A percentile compares a stretch with the other conserved stretches of the same genome.
These are phyloP conservation scores for Zychaea mexicana DNA, from an alignment of 371 early-diverging fungal species.

Conservation along the genomic window DNA sequence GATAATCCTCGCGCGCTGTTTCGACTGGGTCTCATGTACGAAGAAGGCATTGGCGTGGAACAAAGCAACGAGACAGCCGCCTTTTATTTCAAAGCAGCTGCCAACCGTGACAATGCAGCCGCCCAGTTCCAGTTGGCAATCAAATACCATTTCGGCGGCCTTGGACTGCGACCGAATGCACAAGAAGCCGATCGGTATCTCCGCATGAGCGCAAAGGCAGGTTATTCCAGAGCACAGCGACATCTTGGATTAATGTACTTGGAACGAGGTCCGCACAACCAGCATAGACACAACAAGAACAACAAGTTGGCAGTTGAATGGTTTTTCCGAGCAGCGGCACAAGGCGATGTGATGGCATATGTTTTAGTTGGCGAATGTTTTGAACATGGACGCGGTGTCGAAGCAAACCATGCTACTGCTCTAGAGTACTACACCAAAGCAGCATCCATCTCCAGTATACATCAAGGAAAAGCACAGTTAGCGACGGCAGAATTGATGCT, in stretches of 20 bases:
- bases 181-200: conserved; percentile 35
- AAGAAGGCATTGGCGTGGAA: conserved; percentile 34
- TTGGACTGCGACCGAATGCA: conserved; percentile 30
- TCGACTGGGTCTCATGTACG: conserved; percentile 43
- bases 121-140: conserved; percentile 42
- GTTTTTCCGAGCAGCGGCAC: conserved; percentile 66
- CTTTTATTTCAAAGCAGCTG: conserved; percentile 33
- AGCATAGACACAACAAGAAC: conserved; percentile 51
- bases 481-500: conserved; percentile 41
- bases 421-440: conserved; percentile 70
- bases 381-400: conserved; percentile 71
- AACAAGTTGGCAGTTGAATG: conserved; percentile 59
- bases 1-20: conserved; percentile 37
- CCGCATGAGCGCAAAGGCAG: conserved; percentile 32
- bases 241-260: conserved; percentile 47
- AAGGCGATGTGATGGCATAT: conserved; percentile 65
- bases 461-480: conserved; percentile 45
- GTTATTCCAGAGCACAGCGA: conserved; percentile 44
- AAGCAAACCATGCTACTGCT: conserved; percentile 45
- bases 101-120: conserved; percentile 22
- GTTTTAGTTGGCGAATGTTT: conserved; percentile 73
- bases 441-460: conserved; percentile 44
- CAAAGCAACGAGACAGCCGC: conserved; percentile 12
- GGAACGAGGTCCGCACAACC: conserved; percentile 17
- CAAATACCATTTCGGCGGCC: conserved; percentile 33